A percentile compares a stretch with the other conserved stretches of the same genome.
These are phyloP conservation scores for Oropetium thomaeum DNA, from an alignment of 176 grass and related monocot species.

Conservation along the genomic window DNA sequence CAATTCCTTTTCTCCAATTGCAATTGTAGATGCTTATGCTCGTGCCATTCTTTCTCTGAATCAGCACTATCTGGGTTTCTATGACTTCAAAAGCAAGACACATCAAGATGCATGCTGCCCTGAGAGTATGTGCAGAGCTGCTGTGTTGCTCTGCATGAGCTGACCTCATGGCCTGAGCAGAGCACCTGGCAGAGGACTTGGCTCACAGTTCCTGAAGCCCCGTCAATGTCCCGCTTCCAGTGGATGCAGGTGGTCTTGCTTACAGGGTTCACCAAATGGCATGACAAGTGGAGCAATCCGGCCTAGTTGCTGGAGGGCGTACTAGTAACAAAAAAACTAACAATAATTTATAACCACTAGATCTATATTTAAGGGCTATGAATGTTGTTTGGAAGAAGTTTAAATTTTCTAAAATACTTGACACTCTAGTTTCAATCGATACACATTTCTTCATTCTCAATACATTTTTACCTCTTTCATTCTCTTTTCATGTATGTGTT, in stretches of 20 bases:
- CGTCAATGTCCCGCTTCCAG: conserved; percentile 61
- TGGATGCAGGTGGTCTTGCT: conserved; percentile 91
- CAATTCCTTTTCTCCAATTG: not conserved
- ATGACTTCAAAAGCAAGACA: conserved; percentile 96
- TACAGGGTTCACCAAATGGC: conserved; percentile 72
- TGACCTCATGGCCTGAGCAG: conserved; percentile 91
- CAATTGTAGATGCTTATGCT: conserved; percentile 27
- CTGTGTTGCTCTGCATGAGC: conserved; percentile 78
- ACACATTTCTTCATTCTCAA: no score
- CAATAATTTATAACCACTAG: no score
- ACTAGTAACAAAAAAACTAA: no score
- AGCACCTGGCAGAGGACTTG: conserved; percentile 75
- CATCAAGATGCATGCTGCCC: conserved; percentile 92
- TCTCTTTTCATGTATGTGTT: no score
- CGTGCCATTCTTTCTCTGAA: conserved; percentile 15
- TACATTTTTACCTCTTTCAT: no score
- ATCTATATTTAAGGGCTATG: no score
- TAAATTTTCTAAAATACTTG: no score
- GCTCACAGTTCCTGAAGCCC: conserved; percentile 71
- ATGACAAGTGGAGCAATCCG: conserved; percentile 41
- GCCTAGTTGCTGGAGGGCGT: conserved; percentile 23
- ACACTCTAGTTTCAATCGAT: no score
- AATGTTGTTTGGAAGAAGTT: no score
- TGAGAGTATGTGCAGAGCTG: conserved; percentile 86
- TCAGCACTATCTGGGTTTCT: conserved; percentile 75